Conservation (phyloP, 176 grass and related monocot species). For the Eremochloa ophiuroides region DNA sequence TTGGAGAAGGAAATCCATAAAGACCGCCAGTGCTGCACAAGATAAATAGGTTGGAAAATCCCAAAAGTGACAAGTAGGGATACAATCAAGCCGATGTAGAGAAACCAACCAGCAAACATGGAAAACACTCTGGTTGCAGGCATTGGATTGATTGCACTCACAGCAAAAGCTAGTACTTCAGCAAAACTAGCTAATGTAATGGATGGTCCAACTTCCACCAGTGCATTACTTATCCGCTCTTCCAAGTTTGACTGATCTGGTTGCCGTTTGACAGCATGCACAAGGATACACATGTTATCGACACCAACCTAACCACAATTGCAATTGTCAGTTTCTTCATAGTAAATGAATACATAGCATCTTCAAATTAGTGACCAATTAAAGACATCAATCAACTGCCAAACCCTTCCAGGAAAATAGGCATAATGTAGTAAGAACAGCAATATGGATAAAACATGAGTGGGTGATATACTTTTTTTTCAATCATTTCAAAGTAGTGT, state of each 20-base stretch:
- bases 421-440: background rate
- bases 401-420: background rate
- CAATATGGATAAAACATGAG: background rate
- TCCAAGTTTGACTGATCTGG: slow-evolving; percentile 58
- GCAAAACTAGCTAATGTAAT: slow-evolving; percentile 93
- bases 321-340: slow-evolving; percentile 30
- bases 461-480: too few relatives aligned
- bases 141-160: slow-evolving; percentile 89
- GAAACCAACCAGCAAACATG: slow-evolving; percentile 94
- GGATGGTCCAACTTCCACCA: slow-evolving; percentile 96
- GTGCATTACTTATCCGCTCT: slow-evolving; percentile 61
- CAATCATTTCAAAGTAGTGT: too few relatives aligned
- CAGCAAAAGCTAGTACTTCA: slow-evolving; percentile 90
- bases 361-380: background rate
- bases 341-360: background rate
- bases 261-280: slow-evolving; percentile 93
- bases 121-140: slow-evolving; percentile 93
- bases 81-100: slow-evolving; percentile 25
- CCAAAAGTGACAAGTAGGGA: slow-evolving; percentile 16
- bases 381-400: slow-evolving; percentile 23
- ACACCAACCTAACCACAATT: slow-evolving; percentile 74
- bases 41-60: slow-evolving; percentile 26
- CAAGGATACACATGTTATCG: slow-evolving; percentile 99
- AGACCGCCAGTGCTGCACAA: slow-evolving; percentile 91
- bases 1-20: slow-evolving; percentile 97